These are phyloP conservation scores for Mycena alexandri DNA, from an alignment of 768 basidiomycete genomes.

Conservation along the genomic window DNA sequence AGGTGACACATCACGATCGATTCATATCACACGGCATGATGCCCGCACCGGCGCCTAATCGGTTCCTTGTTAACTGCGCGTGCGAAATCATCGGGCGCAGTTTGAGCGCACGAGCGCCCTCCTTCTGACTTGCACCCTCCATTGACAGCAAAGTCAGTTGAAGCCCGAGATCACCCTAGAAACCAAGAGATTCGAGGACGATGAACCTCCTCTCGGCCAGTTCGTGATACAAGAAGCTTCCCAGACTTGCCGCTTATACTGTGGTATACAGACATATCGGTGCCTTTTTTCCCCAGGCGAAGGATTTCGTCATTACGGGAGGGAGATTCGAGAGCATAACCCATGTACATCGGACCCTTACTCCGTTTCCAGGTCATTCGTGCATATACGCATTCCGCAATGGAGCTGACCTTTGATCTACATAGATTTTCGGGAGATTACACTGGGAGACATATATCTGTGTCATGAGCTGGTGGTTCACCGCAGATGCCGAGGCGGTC, in stretches of 20 bases:
- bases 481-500: background rate
- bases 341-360: slow-evolving; percentile 6
- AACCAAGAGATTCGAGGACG: background rate
- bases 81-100: background rate
- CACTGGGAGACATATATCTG: slow-evolving; percentile 15
- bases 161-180: background rate
- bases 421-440: slow-evolving; percentile 6
- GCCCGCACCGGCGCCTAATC: no score
- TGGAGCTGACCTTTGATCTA: slow-evolving; percentile 9
- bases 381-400: background rate
- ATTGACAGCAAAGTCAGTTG: background rate
- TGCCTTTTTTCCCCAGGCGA: slow-evolving; percentile 5
- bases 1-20: no score
- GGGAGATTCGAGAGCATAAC: slow-evolving; percentile 14
- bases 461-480: background rate
- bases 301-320: slow-evolving; percentile 6
- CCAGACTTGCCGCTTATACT: background rate
- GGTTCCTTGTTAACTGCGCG: background rate
- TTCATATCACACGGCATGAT: no score
- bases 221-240: background rate
- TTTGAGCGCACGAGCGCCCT: background rate
- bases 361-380: background rate
- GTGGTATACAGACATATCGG: slow-evolving; percentile 4
- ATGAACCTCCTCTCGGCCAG: background rate
- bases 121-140: background rate